Evolutionary conservation across 257 asterid genomes (phyloP).

Genomic region (Solanum piurae): DNA sequence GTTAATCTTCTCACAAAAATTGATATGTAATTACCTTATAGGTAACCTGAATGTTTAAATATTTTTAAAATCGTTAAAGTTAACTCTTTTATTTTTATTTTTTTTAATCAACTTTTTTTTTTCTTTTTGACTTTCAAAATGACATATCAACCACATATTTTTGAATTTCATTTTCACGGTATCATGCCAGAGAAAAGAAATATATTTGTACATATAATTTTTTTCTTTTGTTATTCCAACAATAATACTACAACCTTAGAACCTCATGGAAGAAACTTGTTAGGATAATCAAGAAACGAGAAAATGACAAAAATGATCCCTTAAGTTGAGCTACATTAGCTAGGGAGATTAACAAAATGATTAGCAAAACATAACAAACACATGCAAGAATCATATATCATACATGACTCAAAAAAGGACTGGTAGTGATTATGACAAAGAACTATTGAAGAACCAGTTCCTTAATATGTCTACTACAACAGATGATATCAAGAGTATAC

Average conservation of each 20-base stretch:
- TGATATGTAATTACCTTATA: not conserved
- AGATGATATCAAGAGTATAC: not conserved
- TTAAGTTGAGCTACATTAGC: not conserved
- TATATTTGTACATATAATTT: not conserved
- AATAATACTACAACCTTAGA: not conserved
- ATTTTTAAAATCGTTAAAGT: not conserved
- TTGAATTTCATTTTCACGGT: not conserved
- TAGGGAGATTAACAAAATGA: not conserved
- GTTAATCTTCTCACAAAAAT: not conserved
- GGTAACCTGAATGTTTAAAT: not conserved
- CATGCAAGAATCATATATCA: not conserved
- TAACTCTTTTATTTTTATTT: not conserved
- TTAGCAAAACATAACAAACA: not conserved
- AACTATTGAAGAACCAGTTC: not conserved
- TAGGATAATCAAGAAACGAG: not conserved
- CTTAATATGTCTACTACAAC: not conserved
- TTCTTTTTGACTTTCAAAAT: not conserved
- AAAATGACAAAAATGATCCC: not conserved
- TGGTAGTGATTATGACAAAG: not conserved
- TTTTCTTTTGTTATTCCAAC: not conserved
- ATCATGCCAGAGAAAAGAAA: not conserved
- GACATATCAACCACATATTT: not conserved
- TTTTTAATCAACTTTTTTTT: not conserved
- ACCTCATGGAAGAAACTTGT: not conserved
- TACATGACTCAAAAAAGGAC: not conserved